Base-by-base conservation (phyloP, 257 asterid genomes). In the Solanum commersonii region DNA sequence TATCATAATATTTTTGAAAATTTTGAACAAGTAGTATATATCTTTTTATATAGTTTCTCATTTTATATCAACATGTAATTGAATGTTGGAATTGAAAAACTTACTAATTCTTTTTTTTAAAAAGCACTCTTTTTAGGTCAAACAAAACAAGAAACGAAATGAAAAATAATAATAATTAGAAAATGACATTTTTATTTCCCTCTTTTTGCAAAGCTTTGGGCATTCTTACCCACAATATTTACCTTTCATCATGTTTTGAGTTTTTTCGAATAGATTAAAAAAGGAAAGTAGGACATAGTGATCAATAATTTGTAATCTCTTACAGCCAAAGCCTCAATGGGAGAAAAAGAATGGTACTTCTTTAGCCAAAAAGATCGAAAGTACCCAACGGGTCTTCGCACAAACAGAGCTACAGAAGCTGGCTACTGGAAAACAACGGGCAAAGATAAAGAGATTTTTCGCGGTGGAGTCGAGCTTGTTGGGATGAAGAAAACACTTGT, bases 371-470 rank as follows among this genome's bases (percentile, higher is more conserved):
- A 94, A 70, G 98, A 95, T 73, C 91, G 98, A n/a, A 95, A 95
- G 87, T 95, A 95, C 88, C 98, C 98, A 0, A 95, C 97, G 0
- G 98, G 98, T 1, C 88, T 95, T 85, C 87, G 98, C 35, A 94
- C 96, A 2, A 95, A 95, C 77, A 89, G 98, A 31, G 98, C 98
- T 1, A 95, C 98, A 2, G 98, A 94, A 86, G 96, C 97, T 1
- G 98, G 98, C 6, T 94, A 95, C 40, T 94, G 98, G 98, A 95
- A 95, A 88, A 95, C 98, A 20, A 95, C 98, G 0, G 98, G 98
- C 31, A 95, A 94, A 72, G 98, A 96, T 91, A 96, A 94, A 92
- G 98, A 95, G 90, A 94, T 96, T 1, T 93, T 68, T 88, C 90
- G 95, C 3, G 95, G 96, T 1, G 93, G 89, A 3, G 87, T 91